Conservation (phyloP, 2,329 filamentous ascomycete genomes). For the Alternaria infectoria region DNA sequence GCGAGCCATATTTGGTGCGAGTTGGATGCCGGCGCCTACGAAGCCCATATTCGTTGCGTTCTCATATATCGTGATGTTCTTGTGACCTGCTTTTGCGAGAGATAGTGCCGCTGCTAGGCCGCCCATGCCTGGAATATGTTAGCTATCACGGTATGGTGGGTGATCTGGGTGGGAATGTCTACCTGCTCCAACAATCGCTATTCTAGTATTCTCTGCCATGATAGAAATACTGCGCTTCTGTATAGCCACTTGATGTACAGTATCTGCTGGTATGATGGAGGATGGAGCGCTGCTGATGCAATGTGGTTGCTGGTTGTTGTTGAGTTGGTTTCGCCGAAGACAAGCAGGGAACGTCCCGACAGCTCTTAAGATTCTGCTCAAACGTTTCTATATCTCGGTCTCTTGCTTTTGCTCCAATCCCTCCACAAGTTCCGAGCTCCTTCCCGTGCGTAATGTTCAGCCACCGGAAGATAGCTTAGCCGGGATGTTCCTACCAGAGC, state of each 20-base stretch:
- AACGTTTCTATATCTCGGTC: background rate
- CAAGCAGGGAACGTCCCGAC: background rate
- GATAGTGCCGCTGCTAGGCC: constrained; percentile 75
- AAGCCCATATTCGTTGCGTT: constrained; percentile 76
- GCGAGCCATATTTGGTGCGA: constrained; percentile 81
- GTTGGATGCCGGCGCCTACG: constrained; percentile 83
- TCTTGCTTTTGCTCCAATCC: background rate
- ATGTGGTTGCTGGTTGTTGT: background rate
- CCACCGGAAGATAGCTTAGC: constrained; percentile 11
- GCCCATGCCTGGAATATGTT: constrained; percentile 70
- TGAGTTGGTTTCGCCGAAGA: background rate
- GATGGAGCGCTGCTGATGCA: background rate
- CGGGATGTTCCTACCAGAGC: background rate
- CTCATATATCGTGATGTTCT: constrained; percentile 75
- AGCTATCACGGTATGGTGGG: background rate
- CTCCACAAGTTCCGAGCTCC: constrained; percentile 3
- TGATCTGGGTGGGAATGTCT: background rate
- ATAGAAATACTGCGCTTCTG: background rate
- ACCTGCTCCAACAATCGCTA: constrained; percentile 45
- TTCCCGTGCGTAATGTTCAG: background rate
- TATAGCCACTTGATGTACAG: background rate
- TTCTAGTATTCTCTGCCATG: constrained; percentile 40
- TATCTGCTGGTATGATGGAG: background rate
- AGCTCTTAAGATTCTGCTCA: background rate
- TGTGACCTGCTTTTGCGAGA: constrained; percentile 78